Base-by-base conservation (phyloP, 768 basidiomycete genomes). In the Trametes cubensis region DNA sequence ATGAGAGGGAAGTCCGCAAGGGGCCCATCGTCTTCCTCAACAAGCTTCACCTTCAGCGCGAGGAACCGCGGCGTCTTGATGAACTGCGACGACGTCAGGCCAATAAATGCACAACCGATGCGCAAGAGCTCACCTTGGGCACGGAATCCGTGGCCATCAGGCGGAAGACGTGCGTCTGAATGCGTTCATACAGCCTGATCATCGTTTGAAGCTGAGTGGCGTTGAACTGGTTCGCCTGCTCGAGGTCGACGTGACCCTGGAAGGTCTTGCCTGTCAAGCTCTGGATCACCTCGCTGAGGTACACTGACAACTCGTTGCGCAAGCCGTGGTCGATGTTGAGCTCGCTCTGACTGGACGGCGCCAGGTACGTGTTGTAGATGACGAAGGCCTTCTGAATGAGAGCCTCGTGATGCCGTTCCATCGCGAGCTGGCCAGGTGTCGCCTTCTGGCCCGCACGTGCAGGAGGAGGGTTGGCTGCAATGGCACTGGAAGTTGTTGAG, bases 131-230 rank as follows among this genome's bases (percentile, higher is more conserved):
- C 69, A 92, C 92, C 83, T 96, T 96, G 15, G 97, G 97, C n/a
- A 99, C 90, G 7, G 96, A 98, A 75, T 99, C 97, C 58, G 95
- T 96, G 18, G 97, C 95, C 92, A 99, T 96, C 69, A 99, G 73
- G 49, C 96, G 85, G 81, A 98, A 98, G 66, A 98, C 94, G 70
- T 98, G 95, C 21, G 83, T 89, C 76, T 98, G 97, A 58, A 99
- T 99, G 59, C 95, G 87, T 75, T 95, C 95, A 74, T 98, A 99
- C 67, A 98, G 76, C 67, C 85, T 80, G 67, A 99, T 92, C 83
- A 98, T 90, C 46, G 85, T 91, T 77, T 96, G 94, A 46, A 99
- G 79, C 74, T 98, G 96, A 42, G 93, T 98, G 20, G 97, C 96
- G 63, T 96, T 95, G 81, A 98, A 88, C 5, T 89, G 82, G 47